A percentile compares a stretch with the other conserved stretches of the same genome.
These are phyloP conservation scores for Hypoxylon crocopeplum DNA, from an alignment of 495 filamentous ascomycete species.

Conservation along the genomic window DNA sequence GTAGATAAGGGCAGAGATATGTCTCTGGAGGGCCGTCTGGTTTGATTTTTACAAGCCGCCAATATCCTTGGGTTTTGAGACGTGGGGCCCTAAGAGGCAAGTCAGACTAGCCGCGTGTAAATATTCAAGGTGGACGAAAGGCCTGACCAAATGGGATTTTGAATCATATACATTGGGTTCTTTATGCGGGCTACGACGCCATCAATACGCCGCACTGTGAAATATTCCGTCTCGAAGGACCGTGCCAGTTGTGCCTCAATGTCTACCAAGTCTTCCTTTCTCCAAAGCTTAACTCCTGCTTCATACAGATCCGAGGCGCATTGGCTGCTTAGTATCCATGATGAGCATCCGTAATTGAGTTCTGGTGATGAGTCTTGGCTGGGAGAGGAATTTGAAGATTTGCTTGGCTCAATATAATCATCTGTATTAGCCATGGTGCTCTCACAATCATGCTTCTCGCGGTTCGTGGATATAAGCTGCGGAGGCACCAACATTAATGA, in stretches of 20 bases:
- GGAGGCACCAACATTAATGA: background rate
- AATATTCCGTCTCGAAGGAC: constrained; percentile 41
- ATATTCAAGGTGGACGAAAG: background rate
- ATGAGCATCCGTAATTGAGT: constrained; percentile 46
- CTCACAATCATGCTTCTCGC: background rate
- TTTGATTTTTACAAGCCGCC: constrained; percentile 25
- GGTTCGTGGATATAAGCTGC: background rate
- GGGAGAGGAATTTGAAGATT: background rate
- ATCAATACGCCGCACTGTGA: constrained; percentile 49
- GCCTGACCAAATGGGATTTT: constrained; percentile 49
- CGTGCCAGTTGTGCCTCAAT: constrained; percentile 48
- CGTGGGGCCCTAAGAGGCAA: constrained; percentile 35
- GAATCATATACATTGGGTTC: constrained; percentile 49
- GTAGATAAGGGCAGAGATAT: constrained; percentile 48
- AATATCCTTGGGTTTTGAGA: constrained; percentile 10
- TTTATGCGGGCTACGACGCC: constrained; percentile 44
- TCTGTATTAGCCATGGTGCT: background rate
- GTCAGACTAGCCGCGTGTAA: constrained; percentile 1
- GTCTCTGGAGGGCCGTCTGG: constrained; percentile 41
- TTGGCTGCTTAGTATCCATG: constrained; percentile 49
- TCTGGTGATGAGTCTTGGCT: background rate
- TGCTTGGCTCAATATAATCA: too few relatives aligned
- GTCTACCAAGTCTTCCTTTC: constrained; percentile 45
- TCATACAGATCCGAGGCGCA: constrained; percentile 47
- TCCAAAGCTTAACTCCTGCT: constrained; percentile 47